Percentiles rank a stretch among this genome's conserved stretches.
Conservation (phyloP, 2,329 filamentous ascomycete species). For the Alternaria panax region DNA sequence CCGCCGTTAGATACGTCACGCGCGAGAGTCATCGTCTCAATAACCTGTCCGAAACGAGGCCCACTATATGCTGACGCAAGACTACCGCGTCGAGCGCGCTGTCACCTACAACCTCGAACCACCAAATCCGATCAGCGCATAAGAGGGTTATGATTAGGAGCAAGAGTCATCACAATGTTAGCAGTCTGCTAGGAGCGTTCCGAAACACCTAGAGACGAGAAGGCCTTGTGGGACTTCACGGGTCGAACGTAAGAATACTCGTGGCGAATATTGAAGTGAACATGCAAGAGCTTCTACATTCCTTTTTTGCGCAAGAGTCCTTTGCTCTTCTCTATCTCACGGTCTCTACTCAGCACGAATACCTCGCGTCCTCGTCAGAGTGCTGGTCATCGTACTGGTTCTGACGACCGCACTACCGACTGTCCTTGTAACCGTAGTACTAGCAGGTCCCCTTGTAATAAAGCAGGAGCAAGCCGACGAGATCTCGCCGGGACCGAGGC, state of each 20-base stretch:
- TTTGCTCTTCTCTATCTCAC: not conserved
- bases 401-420: conserved; percentile 27
- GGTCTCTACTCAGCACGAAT: not conserved
- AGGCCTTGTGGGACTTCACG: not conserved
- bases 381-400: conserved; percentile 10
- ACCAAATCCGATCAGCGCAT: not conserved
- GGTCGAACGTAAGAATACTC: not conserved
- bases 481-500: conserved; percentile 26
- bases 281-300: not conserved
- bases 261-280: not conserved
- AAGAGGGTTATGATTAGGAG: not conserved
- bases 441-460: conserved; percentile 37
- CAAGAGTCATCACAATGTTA: not conserved
- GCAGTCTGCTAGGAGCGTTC: not conserved
- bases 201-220: not conserved
- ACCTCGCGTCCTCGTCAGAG: conserved; percentile 10
- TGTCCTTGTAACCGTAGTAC: conserved; percentile 36
- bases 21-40: conserved; percentile 38
- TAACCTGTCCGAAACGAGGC: conserved; percentile 37
- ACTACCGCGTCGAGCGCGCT: conserved; percentile 44
- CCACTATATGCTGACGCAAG: conserved; percentile 30
- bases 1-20: conserved; percentile 41
- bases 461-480: conserved; percentile 43
- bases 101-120: conserved; percentile 23
- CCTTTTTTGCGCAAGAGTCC: not conserved